A percentile compares a stretch with the other conserved stretches of the same genome.
These are phyloP conservation scores for Hondaea fermentalgiana DNA, from an alignment of 108 stramenopile genomes.

Conservation along the genomic window DNA sequence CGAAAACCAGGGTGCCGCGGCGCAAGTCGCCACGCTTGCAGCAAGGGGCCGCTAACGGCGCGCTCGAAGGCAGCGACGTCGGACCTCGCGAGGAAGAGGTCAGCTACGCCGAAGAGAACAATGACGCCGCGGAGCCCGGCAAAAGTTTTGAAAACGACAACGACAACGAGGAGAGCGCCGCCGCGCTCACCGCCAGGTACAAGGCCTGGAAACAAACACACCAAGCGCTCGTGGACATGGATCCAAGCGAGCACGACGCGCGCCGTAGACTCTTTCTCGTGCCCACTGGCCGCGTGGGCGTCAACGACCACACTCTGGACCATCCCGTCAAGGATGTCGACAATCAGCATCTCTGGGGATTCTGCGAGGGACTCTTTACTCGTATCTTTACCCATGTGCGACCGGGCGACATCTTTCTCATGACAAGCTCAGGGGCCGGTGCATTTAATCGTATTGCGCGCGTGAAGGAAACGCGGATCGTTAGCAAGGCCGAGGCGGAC, in stretches of 20 bases:
- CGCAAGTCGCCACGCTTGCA: no score
- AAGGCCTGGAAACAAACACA: neutral
- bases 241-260: neutral
- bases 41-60: no score
- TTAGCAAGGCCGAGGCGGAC: neutral
- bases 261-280: neutral
- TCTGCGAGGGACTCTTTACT: conserved; percentile 2
- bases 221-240: neutral
- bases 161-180: no score
- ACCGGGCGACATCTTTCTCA: neutral
- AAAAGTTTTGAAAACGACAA: no score
- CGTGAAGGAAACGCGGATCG: neutral
- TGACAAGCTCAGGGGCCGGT: neutral
- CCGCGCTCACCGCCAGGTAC: no score
- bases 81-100: no score
- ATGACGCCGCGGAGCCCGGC: no score
- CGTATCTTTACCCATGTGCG: neutral
- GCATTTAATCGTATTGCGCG: neutral
- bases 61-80: no score
- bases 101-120: no score
- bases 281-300: neutral
- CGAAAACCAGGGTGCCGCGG: no score
- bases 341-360: neutral
- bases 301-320: neutral
- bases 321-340: neutral